A percentile compares a stretch with the other conserved stretches of the same genome.
Evolutionary conservation across 2,329 filamentous ascomycete genomes (phyloP).

Genomic region (Leptographium radiaticola): DNA sequence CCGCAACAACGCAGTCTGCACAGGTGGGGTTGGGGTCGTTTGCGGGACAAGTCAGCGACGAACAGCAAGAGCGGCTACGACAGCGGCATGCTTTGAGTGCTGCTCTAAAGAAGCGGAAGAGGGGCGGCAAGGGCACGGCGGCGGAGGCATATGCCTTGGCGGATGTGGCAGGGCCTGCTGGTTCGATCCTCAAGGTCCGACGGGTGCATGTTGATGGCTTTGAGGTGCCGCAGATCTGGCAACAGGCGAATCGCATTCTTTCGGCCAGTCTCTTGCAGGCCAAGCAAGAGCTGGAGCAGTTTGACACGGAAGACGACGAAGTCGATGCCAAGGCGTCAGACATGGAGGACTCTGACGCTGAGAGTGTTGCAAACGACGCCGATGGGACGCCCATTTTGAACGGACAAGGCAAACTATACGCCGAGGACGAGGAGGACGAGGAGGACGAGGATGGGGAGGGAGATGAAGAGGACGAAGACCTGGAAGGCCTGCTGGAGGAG

Average conservation of each 20-base stretch:
- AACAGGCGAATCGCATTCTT: conserved; percentile 79
- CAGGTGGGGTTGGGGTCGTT: conserved; percentile 71
- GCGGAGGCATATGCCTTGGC: conserved; percentile 43
- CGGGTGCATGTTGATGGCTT: conserved; percentile 82
- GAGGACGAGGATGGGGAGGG: conserved; percentile 20
- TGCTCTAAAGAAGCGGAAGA: conserved; percentile 61
- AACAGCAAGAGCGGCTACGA: conserved; percentile 56
- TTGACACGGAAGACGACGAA: conserved; percentile 35
- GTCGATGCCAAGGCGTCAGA: conserved; percentile 15
- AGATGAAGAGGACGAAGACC: conserved; percentile 20
- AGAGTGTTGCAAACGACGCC: conserved; percentile 16
- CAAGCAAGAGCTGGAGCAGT: conserved; percentile 30
- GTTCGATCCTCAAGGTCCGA: conserved; percentile 56
- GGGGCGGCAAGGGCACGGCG: conserved; percentile 24
- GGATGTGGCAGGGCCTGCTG: conserved; percentile 52
- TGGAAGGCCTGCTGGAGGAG: conserved; percentile 21
- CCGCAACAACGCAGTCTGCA: conserved; percentile 58
- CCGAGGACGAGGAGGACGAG: conserved; percentile 15
- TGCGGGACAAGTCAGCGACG: conserved; percentile 58
- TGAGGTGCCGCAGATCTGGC: conserved; percentile 80
- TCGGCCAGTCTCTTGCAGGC: conserved; percentile 38
- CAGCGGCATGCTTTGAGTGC: conserved; percentile 25
- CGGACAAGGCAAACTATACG: conserved; percentile 16
- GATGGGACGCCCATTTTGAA: neutral
- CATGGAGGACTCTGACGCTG: neutral